Evolutionary conservation across 2,329 filamentous ascomycete species (phyloP).

Genomic region (Malbranchea zuffiana): DNA sequence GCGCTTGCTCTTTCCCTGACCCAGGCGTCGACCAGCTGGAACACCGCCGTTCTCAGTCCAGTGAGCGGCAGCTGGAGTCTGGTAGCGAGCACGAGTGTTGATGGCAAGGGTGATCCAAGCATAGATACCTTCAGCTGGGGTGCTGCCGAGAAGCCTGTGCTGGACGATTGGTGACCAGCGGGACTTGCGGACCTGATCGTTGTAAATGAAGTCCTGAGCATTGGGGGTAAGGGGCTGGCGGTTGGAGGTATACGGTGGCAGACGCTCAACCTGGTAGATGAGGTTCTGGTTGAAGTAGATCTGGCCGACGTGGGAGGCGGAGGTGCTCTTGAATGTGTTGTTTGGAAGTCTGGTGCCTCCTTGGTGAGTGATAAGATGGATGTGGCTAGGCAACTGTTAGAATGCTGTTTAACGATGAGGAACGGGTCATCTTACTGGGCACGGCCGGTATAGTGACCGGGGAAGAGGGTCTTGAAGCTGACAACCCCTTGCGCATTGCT

Average conservation of each 20-base stretch:
- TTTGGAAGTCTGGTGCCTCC: constrained; percentile 33
- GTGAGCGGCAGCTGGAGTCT: constrained; percentile 23
- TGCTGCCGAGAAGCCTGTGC: constrained; percentile 47
- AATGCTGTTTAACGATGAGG: too few relatives aligned
- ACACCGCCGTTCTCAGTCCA: constrained; percentile 27
- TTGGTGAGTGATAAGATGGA: constrained; percentile 28
- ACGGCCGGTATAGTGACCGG: constrained; percentile 10
- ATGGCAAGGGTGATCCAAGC: constrained; percentile 46
- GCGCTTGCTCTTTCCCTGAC: too few relatives aligned
- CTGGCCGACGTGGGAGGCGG: constrained; percentile 52
- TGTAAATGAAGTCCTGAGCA: constrained; percentile 40
- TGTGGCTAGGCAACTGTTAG: constrained; percentile 20
- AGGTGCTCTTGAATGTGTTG: constrained; percentile 42
- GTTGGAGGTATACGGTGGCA: constrained; percentile 40
- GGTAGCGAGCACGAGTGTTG: constrained; percentile 28
- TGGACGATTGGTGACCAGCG: constrained; percentile 47
- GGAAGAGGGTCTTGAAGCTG: constrained; percentile 6
- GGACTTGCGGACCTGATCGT: constrained; percentile 39
- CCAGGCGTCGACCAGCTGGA: too few relatives aligned
- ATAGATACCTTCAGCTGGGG: constrained; percentile 42
- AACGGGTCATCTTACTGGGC: constrained; percentile 34
- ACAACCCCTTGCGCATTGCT: constrained; percentile 9
- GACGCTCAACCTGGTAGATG: constrained; percentile 40
- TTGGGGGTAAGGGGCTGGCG: constrained; percentile 41
- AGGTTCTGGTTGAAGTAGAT: constrained; percentile 54